These are phyloP conservation scores for Claviceps monticola DNA, from an alignment of 2,329 filamentous ascomycete genomes.

Conservation along the genomic window DNA sequence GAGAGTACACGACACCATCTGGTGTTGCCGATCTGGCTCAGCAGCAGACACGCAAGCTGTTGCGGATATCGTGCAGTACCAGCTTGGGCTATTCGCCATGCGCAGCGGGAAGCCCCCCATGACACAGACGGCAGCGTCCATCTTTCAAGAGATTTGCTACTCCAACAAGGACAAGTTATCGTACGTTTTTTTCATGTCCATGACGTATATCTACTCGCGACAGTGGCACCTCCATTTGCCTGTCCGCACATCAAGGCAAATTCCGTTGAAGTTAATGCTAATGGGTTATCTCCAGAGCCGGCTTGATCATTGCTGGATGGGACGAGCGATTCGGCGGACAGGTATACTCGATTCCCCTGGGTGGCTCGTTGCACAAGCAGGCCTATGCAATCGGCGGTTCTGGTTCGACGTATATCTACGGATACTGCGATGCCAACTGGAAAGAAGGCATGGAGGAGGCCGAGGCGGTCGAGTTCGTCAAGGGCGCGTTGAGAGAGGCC, in stretches of 20 bases:
- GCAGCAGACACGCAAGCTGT: conserved; percentile 96
- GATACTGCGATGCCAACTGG: conserved; percentile 96
- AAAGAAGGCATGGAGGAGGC: conserved; percentile 84
- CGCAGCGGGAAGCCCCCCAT: conserved; percentile 81
- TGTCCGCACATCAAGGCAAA: neutral
- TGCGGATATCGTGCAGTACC: conserved; percentile 94
- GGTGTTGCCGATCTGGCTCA: conserved; percentile 97
- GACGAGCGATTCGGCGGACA: conserved; percentile 90
- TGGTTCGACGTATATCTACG: conserved; percentile 98
- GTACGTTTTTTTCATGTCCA: conserved; percentile 33
- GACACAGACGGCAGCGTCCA: conserved; percentile 84
- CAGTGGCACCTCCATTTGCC: neutral
- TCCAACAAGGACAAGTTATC: conserved; percentile 88
- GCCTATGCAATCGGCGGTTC: conserved; percentile 91
- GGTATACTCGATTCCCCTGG: conserved; percentile 93
- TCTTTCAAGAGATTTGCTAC: conserved; percentile 98
- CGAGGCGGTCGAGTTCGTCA: conserved; percentile 86
- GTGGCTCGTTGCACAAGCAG: conserved; percentile 95
- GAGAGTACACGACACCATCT: conserved; percentile 96
- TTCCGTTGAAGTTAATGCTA: neutral
- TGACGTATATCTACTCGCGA: neutral
- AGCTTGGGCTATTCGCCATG: conserved; percentile 84
- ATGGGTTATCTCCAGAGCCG: conserved; percentile 45
- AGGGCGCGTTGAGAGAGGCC: conserved; percentile 77
- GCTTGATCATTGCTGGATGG: conserved; percentile 97